Evolutionary conservation across 176 grass and related monocot species (phyloP).

Genomic region (Ensete ventricosum): DNA sequence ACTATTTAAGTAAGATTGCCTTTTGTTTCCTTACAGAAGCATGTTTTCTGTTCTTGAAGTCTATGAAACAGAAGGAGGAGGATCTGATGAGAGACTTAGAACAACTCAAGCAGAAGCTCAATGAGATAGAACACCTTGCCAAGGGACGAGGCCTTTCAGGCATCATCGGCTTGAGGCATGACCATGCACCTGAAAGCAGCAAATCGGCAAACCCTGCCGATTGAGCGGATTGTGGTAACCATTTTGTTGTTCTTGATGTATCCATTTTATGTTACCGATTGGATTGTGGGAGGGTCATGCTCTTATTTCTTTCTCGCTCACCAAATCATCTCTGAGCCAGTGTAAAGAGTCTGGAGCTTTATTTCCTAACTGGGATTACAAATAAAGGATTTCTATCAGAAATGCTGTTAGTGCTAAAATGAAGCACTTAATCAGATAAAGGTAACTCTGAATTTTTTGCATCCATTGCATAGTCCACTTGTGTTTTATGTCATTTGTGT

Average conservation of each 20-base stretch:
- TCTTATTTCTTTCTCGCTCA: not conserved
- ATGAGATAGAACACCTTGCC: conserved; percentile 32
- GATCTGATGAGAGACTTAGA: conserved; percentile 32
- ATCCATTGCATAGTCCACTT: too few species aligned
- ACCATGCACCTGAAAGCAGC: conserved; percentile 7
- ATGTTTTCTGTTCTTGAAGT: conserved; percentile 21
- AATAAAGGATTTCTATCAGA: not conserved
- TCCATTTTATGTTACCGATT: not conserved
- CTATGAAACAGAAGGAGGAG: conserved; percentile 44
- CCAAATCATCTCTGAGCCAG: not conserved
- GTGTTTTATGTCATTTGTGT: too few species aligned
- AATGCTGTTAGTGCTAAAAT: not conserved
- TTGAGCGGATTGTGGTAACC: too few species aligned
- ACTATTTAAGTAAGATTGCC: too few species aligned
- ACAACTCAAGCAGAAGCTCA: conserved; percentile 35
- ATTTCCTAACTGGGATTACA: not conserved
- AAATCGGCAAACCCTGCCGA: conserved; percentile 10
- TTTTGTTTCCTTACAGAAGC: not conserved
- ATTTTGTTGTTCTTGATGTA: not conserved
- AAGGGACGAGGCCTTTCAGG: conserved; percentile 35
- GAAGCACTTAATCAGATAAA: too few species aligned
- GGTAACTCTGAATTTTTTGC: too few species aligned
- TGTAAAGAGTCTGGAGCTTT: not conserved
- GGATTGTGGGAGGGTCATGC: not conserved
- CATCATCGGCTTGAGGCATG: conserved; percentile 34